Base-by-base conservation (phyloP, 352 stramenopile species). In the Globisporangium iwayamae region DNA sequence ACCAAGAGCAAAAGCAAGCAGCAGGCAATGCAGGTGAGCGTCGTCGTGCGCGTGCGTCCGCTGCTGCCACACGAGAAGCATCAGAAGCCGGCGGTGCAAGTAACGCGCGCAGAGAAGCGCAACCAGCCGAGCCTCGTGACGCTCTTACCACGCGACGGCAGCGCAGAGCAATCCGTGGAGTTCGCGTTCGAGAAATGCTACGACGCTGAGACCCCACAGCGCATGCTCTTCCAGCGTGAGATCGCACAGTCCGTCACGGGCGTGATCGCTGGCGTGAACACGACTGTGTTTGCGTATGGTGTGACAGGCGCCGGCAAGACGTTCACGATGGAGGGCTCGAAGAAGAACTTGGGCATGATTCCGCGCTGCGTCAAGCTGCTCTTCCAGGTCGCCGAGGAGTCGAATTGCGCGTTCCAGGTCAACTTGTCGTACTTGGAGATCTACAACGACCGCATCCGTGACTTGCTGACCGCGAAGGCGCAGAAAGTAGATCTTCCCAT, bases 381-480 rank as follows among this genome's bases (percentile, higher is more conserved):
- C 18, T 86, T 91, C 45, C 68, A 80, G 32, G 64, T 77, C 18
- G 63, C 54, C 0, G 47, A 59, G 2, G 68, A 78, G n/a, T 46
- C 72, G 20, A 62, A 62, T 22, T n/a, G 62, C 39, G 36, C 25
- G 18, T 76, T 72, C 45, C 58, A 73, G 46, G 43, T 85, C 56
- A 53, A 73, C 8, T 54, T 91, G 48, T 84, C 72, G 55, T 96
- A 92, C 61, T 64, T 97, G 1, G 84, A 97, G 72, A 83, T 97
- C 47, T 96, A 96, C 74, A 96, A 97, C 71, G 93, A 97, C 72
- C 62, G 68, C 14, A 90, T 97, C 28, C 65, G 78, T 16, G 92
- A 96, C 60, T 68, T 97, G 56, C 66, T 97, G 16, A 62, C 66
- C 4, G 36, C 70, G 16, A 72, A 68, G 34, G 41, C 56, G 5